phyloP scores from a whole-genome alignment of 768 basidiomycete genomes.

The Hirschioporus abietinus region DNA sequence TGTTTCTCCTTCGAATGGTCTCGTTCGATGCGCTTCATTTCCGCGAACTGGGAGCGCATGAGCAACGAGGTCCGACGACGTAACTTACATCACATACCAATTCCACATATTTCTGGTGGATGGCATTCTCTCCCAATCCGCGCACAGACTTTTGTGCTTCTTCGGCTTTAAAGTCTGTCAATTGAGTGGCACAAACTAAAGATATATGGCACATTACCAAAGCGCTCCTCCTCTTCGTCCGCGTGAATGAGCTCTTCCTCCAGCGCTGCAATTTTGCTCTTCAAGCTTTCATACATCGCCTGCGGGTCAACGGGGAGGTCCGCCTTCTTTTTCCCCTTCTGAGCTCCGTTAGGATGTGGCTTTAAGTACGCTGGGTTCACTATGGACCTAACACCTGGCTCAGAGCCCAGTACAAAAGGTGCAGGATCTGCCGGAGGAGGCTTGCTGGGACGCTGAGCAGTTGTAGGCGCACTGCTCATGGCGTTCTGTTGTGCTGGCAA shows the following conservation, averaged over 20 bases:
- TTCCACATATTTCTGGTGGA: constrained; percentile 85
- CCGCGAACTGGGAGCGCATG: constrained; percentile 62
- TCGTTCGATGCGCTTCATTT: constrained; percentile 79
- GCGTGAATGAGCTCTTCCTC: constrained; percentile 85
- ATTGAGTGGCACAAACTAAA: constrained; percentile 12
- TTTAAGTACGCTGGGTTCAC: constrained; percentile 18
- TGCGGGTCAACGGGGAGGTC: constrained; percentile 75
- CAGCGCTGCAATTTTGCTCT: constrained; percentile 82
- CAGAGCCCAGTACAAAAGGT: constrained; percentile 21
- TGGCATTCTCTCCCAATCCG: constrained; percentile 75
- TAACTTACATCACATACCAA: constrained; percentile 46
- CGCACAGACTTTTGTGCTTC: constrained; percentile 84
- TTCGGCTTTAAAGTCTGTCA: constrained; percentile 50
- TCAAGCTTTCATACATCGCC: constrained; percentile 83
- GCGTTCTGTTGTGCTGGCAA: background rate
- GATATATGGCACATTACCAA: constrained; percentile 42
- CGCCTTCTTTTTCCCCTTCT: constrained; percentile 71
- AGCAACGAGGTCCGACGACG: constrained; percentile 5
- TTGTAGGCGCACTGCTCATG: background rate
- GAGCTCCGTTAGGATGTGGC: constrained; percentile 17
- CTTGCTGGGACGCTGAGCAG: constrained; percentile 22
- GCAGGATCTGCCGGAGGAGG: constrained; percentile 55
- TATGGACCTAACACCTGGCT: constrained; percentile 23
- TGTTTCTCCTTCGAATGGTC: constrained; percentile 92
- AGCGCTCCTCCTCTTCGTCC: constrained; percentile 80